Evolutionary conservation across 2,329 filamentous ascomycete species (phyloP).

Genomic region (Verticillium isaacii): DNA sequence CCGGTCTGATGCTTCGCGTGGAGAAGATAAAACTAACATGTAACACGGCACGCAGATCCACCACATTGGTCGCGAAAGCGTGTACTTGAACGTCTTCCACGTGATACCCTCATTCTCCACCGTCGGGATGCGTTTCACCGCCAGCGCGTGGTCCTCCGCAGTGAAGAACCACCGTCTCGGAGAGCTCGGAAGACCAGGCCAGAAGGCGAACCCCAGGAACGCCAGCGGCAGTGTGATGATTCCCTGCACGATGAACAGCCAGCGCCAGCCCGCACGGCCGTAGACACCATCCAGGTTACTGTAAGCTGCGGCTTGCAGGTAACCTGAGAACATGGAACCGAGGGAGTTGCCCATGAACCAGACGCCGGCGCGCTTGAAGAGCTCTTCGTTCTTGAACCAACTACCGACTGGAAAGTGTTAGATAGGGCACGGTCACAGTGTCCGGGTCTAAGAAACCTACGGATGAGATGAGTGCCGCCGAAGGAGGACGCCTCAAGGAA

Average conservation of each 20-base stretch:
- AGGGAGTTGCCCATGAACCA: conserved; percentile 36
- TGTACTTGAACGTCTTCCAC: conserved; percentile 17
- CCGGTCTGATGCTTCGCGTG: fast-evolving
- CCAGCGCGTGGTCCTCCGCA: neutral
- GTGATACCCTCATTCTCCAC: conserved; percentile 16
- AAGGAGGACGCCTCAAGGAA: conserved; percentile 20
- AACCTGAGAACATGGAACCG: conserved; percentile 7
- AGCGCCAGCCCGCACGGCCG: conserved; percentile 8
- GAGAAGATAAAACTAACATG: conserved; percentile 4
- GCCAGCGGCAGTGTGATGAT: conserved; percentile 9
- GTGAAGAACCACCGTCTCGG: conserved; percentile 1
- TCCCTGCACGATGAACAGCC: conserved; percentile 10
- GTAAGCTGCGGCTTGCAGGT: conserved; percentile 10
- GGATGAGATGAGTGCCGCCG: conserved; percentile 21
- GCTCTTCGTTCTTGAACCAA: conserved; percentile 23
- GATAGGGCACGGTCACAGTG: conserved; percentile 13
- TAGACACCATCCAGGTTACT: conserved; percentile 9
- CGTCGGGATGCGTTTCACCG: conserved; percentile 5
- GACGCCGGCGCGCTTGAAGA: conserved; percentile 40
- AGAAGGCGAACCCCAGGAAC: conserved; percentile 5
- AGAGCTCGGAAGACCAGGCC: neutral
- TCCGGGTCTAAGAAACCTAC: conserved; percentile 17
- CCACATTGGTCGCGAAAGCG: conserved; percentile 15
- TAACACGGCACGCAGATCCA: conserved; percentile 17
- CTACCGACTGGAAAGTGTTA: conserved; percentile 5